phyloP scores from a whole-genome alignment of 2,329 filamentous ascomycete genomes.

The Fusarium veterinarium region DNA sequence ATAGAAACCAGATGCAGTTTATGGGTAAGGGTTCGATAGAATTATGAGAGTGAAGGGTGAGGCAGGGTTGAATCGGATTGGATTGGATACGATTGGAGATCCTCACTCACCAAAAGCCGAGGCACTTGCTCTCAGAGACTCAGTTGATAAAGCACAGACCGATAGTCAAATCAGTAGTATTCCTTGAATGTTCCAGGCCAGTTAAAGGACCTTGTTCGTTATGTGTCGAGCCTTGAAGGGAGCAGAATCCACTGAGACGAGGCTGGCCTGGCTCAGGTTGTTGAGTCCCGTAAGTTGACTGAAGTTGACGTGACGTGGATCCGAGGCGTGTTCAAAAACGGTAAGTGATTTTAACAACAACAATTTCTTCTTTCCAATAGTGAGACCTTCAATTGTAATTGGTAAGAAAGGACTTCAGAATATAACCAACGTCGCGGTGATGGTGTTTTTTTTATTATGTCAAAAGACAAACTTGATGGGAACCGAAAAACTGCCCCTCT shows the following conservation, averaged over 20 bases:
- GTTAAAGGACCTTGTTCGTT: background rate
- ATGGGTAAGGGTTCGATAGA: conserved; percentile 23
- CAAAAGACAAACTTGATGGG: conserved; percentile 28
- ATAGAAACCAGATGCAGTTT: conserved; percentile 13
- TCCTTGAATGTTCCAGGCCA: conserved; percentile 4
- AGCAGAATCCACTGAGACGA: conserved; percentile 24
- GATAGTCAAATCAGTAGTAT: background rate
- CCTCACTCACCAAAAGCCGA: conserved; percentile 38
- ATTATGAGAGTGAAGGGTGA: conserved; percentile 22
- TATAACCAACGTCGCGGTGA: conserved; percentile 1
- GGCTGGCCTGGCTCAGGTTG: conserved; percentile 25
- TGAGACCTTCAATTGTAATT: background rate
- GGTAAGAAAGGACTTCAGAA: background rate
- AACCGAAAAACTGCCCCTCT: conserved; percentile 35
- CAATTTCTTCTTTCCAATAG: background rate
- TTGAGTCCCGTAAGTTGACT: background rate
- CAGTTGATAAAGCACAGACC: conserved; percentile 20
- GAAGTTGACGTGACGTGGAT: conserved; percentile 33
- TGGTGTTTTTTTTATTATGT: conserved; percentile 15
- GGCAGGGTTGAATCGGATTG: conserved; percentile 16
- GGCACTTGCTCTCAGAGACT: conserved; percentile 22
- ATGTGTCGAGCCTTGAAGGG: conserved; percentile 14
- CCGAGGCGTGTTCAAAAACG: conserved; percentile 23
- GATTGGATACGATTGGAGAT: conserved; percentile 23
- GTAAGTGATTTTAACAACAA: conserved; percentile 4